Base-by-base conservation (phyloP, 495 filamentous ascomycete species). In the Amorphotheca resinae region DNA sequence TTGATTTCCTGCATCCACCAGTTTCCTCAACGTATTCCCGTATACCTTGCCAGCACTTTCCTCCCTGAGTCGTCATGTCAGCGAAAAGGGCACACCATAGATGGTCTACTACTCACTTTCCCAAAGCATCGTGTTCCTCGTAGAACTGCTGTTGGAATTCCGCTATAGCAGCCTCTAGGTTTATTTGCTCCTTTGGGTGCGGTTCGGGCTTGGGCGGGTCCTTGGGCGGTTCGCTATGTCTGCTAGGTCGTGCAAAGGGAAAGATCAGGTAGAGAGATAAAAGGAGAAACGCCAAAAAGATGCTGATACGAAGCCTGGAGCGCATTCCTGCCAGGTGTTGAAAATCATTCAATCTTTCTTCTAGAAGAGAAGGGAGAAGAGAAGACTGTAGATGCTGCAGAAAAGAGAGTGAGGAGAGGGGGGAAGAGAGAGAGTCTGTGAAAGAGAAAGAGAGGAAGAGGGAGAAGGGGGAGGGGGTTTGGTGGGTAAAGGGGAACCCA, bases 11-110 rank as follows among this genome's bases (percentile, higher is more conserved):
- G 22, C 8, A 16, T 46, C 43, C 11, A 37, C 26, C 11, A 73
- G 59, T 7, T 49, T 57, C 9, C 60, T 58, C 36, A 74, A 52
- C 0, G 69, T 73, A 23, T 60, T 64, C 17, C 68, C 66, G 44
- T 65, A 74, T 14, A 74, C 61, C 1, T 55, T 54, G 22, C 63
- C 61, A 23, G 59, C 59, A 0, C 60, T 61, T 8, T 49, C 28
- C 9, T 44, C 21, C 15, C 46, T 49, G 14, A 3, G 26, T 11
- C 9, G 14, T 45, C n/a, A n/a, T 48, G 42, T 33, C 42, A 42
- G 18, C 22, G n/a, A 17, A 33, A 31, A 11, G 25, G 25, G 25
- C 12, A 36, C 11, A 9, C 2, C 11, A 8, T 1, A n/a, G 40
- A 20, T 4, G 23, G 12, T 15, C 11, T 6, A 20, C 8, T 16